Evolutionary conservation across 352 stramenopile species (phyloP), one percentile per base, ranked within the genome.

Genomic region (Phytophthora europaea): DNA sequence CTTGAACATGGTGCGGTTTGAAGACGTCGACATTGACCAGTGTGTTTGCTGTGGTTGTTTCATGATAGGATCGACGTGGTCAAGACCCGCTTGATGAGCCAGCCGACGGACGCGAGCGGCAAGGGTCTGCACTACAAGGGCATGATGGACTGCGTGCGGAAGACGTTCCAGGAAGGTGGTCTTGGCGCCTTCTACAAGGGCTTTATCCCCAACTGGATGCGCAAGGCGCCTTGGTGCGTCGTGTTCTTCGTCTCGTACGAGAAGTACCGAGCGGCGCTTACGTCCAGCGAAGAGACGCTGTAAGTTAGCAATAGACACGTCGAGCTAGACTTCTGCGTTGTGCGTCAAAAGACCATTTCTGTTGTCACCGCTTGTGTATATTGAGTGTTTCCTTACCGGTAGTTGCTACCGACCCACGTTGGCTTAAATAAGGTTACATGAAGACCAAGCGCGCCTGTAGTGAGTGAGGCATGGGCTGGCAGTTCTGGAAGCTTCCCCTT

Each of bases 231-330:
- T 50, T 96, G 89, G 89, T 95, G 88, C 65, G 72, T 94, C 53
- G 83, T 95, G 61, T 96, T 95, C 76, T 97, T 97, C 73, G 82
- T 97, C 59, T 87, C 84, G 20, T 97, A 96, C 71, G 90, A 97
- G 68, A 85, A 94, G 61, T 92, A 93, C 60, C 84, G 88, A 20
- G 77, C 82, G 0, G 70, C 61, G 6, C 45, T 94, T 31, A 78
- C 62, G 22, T 45, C 68, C 13, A 61, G 60, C 31, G 70, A 79
- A 22, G 63, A 82, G 12, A 65, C 73, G 55, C 70, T 73, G 65
- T 31, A 31, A 31, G 3, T 31, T 31, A 31, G 28, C 28, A 31
- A 20, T 70, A 77, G 61, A 71, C 45, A 22, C 26, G 34, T 36
- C 20, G 47, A 26, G 48, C 8, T 68, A 73, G 70, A 69, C 50